Percentiles rank a stretch among this genome's conserved stretches.
Evolutionary conservation across 2,329 filamentous ascomycete genomes (phyloP).

Genomic region (Trichocomaceae sp.): DNA sequence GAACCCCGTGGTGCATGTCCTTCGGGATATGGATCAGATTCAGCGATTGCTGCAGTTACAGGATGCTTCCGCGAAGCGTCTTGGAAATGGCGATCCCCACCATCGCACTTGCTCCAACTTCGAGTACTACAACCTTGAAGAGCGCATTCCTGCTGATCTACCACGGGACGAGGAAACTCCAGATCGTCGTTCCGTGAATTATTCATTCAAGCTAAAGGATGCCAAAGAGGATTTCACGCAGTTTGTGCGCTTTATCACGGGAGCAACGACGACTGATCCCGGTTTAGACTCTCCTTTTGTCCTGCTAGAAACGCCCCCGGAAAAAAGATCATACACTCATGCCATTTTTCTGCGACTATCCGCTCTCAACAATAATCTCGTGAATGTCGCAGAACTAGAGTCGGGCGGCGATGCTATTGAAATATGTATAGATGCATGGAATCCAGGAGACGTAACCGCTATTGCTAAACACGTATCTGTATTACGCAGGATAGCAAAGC

Average conservation of each 20-base stretch:
- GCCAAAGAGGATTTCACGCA: conserved; percentile 55
- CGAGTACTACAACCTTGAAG: conserved; percentile 45
- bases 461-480: conserved; percentile 52
- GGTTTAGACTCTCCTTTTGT: conserved; percentile 57
- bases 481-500: conserved; percentile 50
- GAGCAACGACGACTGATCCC: conserved; percentile 46
- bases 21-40: conserved; percentile 37
- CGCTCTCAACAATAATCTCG: conserved; percentile 25
- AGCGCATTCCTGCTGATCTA: conserved; percentile 28
- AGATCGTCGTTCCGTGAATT: conserved; percentile 41
- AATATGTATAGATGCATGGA: conserved; percentile 54
- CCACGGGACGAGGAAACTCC: conserved; percentile 29
- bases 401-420: conserved; percentile 56
- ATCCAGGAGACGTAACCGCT: conserved; percentile 42
- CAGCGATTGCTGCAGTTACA: conserved; percentile 38
- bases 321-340: conserved; percentile 47
- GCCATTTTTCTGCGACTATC: conserved; percentile 35
- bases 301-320: conserved; percentile 52
- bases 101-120: conserved; percentile 44
- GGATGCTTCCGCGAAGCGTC: conserved; percentile 37
- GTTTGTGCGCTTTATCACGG: conserved; percentile 54
- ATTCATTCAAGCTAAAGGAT: conserved; percentile 45
- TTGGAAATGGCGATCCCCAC: conserved; percentile 40
- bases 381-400: conserved; percentile 49
- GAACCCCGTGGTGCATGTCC: conserved; percentile 37